These are phyloP conservation scores for Trichosporon ovoides DNA, from an alignment of 1,284 basidiomycete genomes.

Conservation along the genomic window DNA sequence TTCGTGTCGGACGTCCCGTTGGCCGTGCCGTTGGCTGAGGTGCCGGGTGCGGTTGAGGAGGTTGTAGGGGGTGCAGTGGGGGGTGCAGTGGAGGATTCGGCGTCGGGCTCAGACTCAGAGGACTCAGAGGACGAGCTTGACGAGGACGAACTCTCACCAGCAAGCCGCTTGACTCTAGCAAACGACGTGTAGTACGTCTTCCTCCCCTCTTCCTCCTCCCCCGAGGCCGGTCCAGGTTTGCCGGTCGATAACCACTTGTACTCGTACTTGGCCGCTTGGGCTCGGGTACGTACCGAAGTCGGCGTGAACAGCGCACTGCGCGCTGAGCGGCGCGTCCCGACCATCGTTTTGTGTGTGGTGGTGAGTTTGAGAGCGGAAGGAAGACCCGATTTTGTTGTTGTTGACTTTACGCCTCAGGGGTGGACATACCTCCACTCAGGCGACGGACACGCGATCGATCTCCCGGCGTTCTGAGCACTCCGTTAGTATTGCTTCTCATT, in stretches of 20 bases:
- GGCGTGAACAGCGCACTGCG: neutral
- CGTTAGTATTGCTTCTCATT: no score
- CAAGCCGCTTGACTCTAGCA: slow-evolving; percentile 17
- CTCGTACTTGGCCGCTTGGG: neutral
- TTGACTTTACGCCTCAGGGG: neutral
- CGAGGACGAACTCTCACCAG: neutral
- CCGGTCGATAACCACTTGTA: neutral
- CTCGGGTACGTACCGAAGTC: neutral
- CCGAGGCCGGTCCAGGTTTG: neutral
- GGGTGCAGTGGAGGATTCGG: neutral
- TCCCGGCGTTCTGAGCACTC: no score
- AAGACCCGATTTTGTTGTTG: neutral
- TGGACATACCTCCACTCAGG: neutral
- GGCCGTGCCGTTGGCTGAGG: no score
- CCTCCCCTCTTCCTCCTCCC: neutral
- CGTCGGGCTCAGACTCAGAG: neutral
- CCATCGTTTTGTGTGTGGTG: neutral
- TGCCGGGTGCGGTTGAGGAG: no score
- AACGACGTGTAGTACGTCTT: slow-evolving; percentile 29
- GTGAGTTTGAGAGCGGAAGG: neutral
- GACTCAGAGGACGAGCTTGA: neutral
- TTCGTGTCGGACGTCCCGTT: neutral
- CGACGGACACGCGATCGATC: no score
- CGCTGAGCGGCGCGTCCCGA: neutral
- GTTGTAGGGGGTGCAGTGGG: no score